Conservation (phyloP, 305 asterid genomes). For the Solanum hybrid region DNA sequence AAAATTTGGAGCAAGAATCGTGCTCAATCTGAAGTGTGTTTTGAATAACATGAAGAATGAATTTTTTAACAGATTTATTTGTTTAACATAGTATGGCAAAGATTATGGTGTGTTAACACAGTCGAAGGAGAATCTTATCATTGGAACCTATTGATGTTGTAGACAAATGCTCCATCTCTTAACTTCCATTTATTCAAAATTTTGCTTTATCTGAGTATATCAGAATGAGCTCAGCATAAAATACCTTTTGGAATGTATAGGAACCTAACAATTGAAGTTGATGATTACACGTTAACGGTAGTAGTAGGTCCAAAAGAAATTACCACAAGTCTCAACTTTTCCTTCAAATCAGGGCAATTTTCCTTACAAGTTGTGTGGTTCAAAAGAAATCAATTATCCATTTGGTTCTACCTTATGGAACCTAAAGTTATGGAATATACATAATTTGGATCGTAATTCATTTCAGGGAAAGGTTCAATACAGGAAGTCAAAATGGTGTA, state of each 20-base stretch:
- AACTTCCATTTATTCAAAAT: not conserved
- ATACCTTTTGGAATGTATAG: not conserved
- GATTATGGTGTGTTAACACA: not conserved
- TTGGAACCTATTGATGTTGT: not conserved
- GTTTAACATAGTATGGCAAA: not conserved
- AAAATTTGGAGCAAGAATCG: not conserved
- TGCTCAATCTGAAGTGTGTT: not conserved
- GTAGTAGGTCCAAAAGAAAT: not conserved
- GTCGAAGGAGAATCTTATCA: not conserved
- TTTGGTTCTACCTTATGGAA: not conserved
- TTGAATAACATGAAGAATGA: not conserved
- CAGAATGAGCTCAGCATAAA: not conserved
- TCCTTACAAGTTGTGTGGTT: not conserved
- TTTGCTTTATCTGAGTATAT: not conserved
- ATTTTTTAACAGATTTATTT: not conserved
- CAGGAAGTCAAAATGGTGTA: slow-evolving; percentile 15
- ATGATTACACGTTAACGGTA: not conserved
- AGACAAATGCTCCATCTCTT: not conserved
- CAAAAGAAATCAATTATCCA: not conserved
- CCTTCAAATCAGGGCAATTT: not conserved
- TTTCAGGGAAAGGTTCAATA: slow-evolving; percentile 39
- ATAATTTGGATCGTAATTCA: not conserved
- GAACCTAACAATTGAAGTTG: not conserved
- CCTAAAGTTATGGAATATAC: not conserved
- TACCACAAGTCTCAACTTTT: not conserved